These are phyloP conservation scores for Oryza coarctata DNA, from an alignment of 176 grass and related monocot species.

Conservation along the genomic window DNA sequence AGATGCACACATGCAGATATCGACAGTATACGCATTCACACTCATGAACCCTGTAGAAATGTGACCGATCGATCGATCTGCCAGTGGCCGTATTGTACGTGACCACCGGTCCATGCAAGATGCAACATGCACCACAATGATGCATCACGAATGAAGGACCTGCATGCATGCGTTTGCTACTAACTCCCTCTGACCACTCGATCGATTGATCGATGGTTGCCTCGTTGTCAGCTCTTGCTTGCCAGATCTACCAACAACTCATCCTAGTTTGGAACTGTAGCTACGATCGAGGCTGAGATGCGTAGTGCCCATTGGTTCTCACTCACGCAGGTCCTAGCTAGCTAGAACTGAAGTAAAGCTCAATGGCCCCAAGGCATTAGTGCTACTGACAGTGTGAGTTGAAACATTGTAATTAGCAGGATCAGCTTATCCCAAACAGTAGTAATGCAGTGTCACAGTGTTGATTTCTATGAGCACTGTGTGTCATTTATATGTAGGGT, in stretches of 20 bases:
- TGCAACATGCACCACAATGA: not conserved
- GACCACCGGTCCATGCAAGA: slow-evolving; percentile 5
- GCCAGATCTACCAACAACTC: slow-evolving; percentile 27
- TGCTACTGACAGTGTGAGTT: not conserved
- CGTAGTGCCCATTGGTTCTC: not conserved
- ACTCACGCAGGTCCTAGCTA: not conserved
- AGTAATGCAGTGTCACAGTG: not conserved
- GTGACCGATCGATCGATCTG: not conserved
- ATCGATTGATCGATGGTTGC: not conserved
- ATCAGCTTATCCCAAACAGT: slow-evolving; percentile 22
- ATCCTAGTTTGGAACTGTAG: not conserved
- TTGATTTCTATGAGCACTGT: not conserved
- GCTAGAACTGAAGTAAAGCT: not conserved
- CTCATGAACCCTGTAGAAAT: not conserved
- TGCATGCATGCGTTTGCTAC: not conserved
- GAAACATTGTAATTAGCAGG: slow-evolving; percentile 7
- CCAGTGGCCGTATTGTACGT: not conserved
- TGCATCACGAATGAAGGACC: not conserved
- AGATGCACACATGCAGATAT: not conserved
- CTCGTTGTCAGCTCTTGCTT: not conserved
- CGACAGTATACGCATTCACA: not conserved
- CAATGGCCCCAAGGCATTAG: slow-evolving; percentile 1
- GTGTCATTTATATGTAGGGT: not conserved
- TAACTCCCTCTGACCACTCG: slow-evolving; percentile 34
- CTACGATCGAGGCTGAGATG: not conserved